A percentile compares a stretch with the other conserved stretches of the same genome.
Conservation (phyloP, 192 early-diverging fungal genomes). For the Gonapodya prolifera region DNA sequence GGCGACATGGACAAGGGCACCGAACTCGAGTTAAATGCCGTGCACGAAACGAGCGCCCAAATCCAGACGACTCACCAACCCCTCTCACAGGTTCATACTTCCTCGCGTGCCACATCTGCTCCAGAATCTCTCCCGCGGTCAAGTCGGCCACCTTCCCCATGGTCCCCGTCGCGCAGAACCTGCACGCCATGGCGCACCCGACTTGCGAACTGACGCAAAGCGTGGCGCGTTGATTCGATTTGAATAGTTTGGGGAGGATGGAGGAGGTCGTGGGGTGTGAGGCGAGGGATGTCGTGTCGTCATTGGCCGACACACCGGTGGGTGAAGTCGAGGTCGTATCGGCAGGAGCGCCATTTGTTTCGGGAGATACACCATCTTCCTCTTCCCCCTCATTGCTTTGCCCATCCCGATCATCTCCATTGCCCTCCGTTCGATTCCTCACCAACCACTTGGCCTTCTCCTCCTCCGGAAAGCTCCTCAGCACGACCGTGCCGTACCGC, state of each 20-base stretch:
- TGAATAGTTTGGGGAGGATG: background rate
- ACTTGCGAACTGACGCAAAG: constrained; percentile 73
- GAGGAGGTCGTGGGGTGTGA: background rate
- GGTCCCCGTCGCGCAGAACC: constrained; percentile 85
- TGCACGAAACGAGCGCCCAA: background rate
- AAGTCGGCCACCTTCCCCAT: constrained; percentile 69
- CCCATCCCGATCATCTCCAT: too few species aligned
- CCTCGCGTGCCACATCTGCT: constrained; percentile 45
- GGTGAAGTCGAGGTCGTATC: background rate
- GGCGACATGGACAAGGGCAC: background rate
- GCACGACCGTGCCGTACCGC: constrained; percentile 34
- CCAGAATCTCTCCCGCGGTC: constrained; percentile 49
- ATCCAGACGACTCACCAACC: too few species aligned
- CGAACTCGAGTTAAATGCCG: background rate
- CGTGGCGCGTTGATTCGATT: constrained; percentile 26
- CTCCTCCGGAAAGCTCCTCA: constrained; percentile 26
- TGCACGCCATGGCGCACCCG: constrained; percentile 74
- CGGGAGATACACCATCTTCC: constrained; percentile 5
- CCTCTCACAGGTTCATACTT: constrained; percentile 11
- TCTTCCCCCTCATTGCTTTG: constrained; percentile 16
- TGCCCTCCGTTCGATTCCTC: too few species aligned
- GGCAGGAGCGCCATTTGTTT: too few species aligned
- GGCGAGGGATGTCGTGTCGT: background rate
- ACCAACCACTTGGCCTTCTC: constrained; percentile 17
- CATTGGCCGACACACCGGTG: background rate